These are phyloP conservation scores for Diutina ranongensis DNA, from an alignment of 1,139 yeast genomes.

Conservation along the genomic window DNA sequence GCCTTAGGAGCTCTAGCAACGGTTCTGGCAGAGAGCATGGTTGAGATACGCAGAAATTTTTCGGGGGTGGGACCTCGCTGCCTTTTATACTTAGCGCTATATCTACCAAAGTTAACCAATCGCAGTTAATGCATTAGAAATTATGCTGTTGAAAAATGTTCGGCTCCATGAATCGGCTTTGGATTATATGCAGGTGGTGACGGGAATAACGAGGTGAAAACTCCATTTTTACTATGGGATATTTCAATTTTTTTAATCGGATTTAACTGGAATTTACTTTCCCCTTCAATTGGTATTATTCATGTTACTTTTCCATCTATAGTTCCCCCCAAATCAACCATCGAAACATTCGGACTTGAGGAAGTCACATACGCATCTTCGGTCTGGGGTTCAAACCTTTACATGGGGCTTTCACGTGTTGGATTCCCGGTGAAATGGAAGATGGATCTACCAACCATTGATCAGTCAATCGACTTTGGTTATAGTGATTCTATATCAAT, in stretches of 20 bases:
- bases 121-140: neutral
- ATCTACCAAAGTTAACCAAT: constrained; percentile 3
- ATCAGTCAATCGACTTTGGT: too few relatives aligned
- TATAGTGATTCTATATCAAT: too few relatives aligned
- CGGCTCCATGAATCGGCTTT: constrained; percentile 5
- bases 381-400: neutral
- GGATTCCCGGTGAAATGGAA: neutral
- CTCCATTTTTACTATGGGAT: neutral
- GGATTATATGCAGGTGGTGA: neutral
- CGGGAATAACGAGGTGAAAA: neutral
- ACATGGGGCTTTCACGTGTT: neutral
- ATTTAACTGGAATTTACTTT: neutral
- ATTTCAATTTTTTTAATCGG: neutral
- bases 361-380: neutral
- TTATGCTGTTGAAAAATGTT: neutral
- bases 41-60: neutral
- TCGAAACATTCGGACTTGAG: neutral
- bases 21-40: constrained; percentile 6
- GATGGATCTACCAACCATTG: neutral
- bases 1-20: constrained; percentile 6
- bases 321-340: neutral
- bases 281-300: neutral
- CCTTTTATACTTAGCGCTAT: neutral
- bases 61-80: neutral
- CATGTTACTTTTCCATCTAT: too few relatives aligned